phyloP scores from a whole-genome alignment of 78 protist species.

The Chrysochromulina parva region DNA sequence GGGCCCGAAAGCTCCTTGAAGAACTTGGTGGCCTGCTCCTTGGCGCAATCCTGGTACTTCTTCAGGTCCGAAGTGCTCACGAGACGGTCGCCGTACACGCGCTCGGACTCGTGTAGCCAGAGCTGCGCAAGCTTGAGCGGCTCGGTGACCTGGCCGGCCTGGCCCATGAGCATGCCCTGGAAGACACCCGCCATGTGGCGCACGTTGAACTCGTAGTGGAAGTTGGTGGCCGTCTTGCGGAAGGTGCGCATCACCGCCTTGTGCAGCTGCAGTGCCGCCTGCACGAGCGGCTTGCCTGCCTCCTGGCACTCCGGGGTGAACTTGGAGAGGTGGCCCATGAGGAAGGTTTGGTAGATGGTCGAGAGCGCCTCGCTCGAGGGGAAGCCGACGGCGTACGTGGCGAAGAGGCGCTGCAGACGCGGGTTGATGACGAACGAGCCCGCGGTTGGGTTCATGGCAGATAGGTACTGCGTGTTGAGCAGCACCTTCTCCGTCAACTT shows the following conservation, averaged over 20 bases:
- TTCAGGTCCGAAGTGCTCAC: constrained; percentile 26
- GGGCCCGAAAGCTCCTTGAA: constrained; percentile 50
- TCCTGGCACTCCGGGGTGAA: constrained; percentile 25
- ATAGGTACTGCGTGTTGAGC: constrained; percentile 48
- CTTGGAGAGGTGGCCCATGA: constrained; percentile 30
- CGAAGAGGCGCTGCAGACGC: constrained; percentile 72
- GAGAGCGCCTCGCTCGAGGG: constrained; percentile 57
- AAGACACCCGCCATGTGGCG: constrained; percentile 61
- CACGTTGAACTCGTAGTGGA: constrained; percentile 70
- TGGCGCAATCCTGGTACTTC: constrained; percentile 37
- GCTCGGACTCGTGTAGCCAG: constrained; percentile 54
- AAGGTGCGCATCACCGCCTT: constrained; percentile 38
- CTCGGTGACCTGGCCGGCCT: background rate
- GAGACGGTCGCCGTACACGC: constrained; percentile 59
- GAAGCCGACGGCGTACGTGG: constrained; percentile 49
- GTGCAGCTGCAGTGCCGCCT: constrained; percentile 62
- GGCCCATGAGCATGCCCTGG: constrained; percentile 52
- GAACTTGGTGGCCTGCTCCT: constrained; percentile 33
- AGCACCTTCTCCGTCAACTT: constrained; percentile 47
- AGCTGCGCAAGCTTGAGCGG: constrained; percentile 28
- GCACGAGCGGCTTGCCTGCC: constrained; percentile 13
- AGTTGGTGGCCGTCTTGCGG: constrained; percentile 69
- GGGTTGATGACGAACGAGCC: constrained; percentile 72
- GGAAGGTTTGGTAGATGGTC: constrained; percentile 58
- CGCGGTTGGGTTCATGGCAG: constrained; percentile 72